Evolutionary conservation across 805 yeast species (phyloP), one percentile per base, ranked within the genome.

Genomic region (Suhomyces tanzawaensis): DNA sequence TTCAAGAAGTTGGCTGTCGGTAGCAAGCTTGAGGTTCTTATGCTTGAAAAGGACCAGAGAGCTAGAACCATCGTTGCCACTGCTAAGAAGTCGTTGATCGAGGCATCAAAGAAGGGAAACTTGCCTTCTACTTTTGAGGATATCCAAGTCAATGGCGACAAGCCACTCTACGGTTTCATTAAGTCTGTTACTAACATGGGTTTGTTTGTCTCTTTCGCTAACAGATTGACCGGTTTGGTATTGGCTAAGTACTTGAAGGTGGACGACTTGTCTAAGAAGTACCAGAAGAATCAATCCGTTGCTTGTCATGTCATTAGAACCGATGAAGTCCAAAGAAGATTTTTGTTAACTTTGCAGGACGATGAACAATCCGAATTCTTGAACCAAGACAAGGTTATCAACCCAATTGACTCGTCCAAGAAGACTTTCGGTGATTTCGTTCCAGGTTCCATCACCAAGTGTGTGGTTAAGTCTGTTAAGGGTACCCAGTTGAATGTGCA

Each of bases 171-270:
- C 40, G 99, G 98, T 29, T 90, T 71, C 57, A 78, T 91, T 27
- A 83, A 79, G 48, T 81, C 89, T 14, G 77, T 83, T 14, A 85
- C 95, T n/a, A 74, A 72, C 31, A 73, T 74, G 55, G 98, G 98
- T 47, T 69, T 88, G 9, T 91, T 91, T 57, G 84, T 91, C 41
- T 76, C 82, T 0, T 91, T 91, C 61, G 87, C 82, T 40, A 83
- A 85, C 46, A 77, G 75, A 37, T 75, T 91, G 46, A 85, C 87
- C 22, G 98, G 97, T 36, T 72, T 91, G 46, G 84, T 88, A 3
- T 74, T 86, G 44, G 85, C 90, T 39, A 79, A 82, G 53, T 79
- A 82, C 49, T 85, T 85, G 16, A 69, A 79, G 4, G 42, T 45
- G 19, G 78, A 72, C 8, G 82, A 80, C 46, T 67, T 84, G 34